phyloP scores from a whole-genome alignment of 2,329 filamentous ascomycete species.

The Xylariaceae sp. region DNA sequence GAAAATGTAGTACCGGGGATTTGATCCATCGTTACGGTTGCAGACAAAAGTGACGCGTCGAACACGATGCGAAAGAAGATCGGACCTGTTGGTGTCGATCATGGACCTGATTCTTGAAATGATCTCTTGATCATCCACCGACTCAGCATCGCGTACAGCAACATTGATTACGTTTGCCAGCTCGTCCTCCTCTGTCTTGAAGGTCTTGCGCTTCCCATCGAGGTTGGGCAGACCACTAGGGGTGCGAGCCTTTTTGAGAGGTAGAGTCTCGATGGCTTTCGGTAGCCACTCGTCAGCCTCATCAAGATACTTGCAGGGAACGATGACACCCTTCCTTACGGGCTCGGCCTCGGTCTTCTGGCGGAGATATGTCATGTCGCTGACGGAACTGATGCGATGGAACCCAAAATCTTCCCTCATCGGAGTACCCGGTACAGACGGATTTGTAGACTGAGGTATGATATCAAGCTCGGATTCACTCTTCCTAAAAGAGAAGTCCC shows the following conservation, averaged over 20 bases:
- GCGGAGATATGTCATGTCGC: conserved; percentile 87
- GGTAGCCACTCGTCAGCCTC: conserved; percentile 84
- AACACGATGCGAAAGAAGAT: conserved; percentile 75
- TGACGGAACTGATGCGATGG: conserved; percentile 89
- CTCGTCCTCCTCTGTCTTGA: conserved; percentile 64
- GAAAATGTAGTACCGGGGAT: conserved; percentile 98
- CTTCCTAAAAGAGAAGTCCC: conserved; percentile 95
- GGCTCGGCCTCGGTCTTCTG: conserved; percentile 72
- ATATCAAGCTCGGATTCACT: conserved; percentile 87
- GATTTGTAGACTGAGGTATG: conserved; percentile 71
- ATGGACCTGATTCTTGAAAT: conserved; percentile 71
- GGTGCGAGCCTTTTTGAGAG: conserved; percentile 57
- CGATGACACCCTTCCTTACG: conserved; percentile 85
- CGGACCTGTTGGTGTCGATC: conserved; percentile 76
- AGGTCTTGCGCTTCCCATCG: conserved; percentile 65
- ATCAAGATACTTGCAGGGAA: conserved; percentile 89
- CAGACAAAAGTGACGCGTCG: conserved; percentile 95
- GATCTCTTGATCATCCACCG: conserved; percentile 75
- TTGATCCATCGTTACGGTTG: conserved; percentile 87
- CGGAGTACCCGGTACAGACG: conserved; percentile 79
- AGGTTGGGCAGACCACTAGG: conserved; percentile 67
- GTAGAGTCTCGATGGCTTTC: conserved; percentile 81
- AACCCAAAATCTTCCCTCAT: conserved; percentile 55
- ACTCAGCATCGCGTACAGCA: conserved; percentile 84
- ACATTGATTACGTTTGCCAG: conserved; percentile 90